Evolutionary conservation across 768 basidiomycete genomes (phyloP), one percentile per base, ranked within the genome.

Genomic region (Leccinum arenicola): DNA sequence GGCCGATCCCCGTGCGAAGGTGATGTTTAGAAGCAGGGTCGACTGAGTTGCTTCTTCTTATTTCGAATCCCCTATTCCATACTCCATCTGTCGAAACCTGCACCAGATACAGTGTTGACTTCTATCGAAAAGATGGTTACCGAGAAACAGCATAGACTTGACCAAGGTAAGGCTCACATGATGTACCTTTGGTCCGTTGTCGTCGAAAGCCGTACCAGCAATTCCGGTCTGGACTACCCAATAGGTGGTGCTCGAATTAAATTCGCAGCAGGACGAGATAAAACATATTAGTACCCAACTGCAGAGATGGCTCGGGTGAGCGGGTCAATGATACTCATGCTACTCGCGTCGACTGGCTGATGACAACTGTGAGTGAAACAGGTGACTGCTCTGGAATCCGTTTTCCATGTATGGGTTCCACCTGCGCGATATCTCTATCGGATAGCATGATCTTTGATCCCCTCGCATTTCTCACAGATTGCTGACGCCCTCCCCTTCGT

Each of bases 11-110:
- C 49, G 1, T 40, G 56, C 56, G 2, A 54, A 38, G 35, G 43
- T 66, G 23, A 21, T 61, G 60, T 64, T 67, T 36, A 54, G 66
- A 27, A 63, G 15, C 52, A 59, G 59, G 40, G 36, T 50, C 25
- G 29, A 59, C 25, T 55, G 45, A 55, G 48, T 15, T 49, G 23
- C 3, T 49, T 15, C 5, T 25, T 19, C n/a, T 36, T 45, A 11
- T 45, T 45, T 19, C 43, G 14, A 19, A 43, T 45, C 40, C 40
- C 17, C 10, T 43, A n/a, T n/a, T 43, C 9, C 9, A 43, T 43
- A 43, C 3, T n/a, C 40, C n/a, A 43, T 10, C 40, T 43, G n/a
- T n/a, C 8, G 40, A n/a, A n/a, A 43, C 10, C 40, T 10, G 40
- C n/a, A n/a, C 38, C 0, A 4, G 9, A 40, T 40, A 40, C 38